Evolutionary conservation across 2,329 filamentous ascomycete genomes (phyloP), one percentile per base, ranked within the genome.

Genomic region (Ramularia collo-cygni): DNA sequence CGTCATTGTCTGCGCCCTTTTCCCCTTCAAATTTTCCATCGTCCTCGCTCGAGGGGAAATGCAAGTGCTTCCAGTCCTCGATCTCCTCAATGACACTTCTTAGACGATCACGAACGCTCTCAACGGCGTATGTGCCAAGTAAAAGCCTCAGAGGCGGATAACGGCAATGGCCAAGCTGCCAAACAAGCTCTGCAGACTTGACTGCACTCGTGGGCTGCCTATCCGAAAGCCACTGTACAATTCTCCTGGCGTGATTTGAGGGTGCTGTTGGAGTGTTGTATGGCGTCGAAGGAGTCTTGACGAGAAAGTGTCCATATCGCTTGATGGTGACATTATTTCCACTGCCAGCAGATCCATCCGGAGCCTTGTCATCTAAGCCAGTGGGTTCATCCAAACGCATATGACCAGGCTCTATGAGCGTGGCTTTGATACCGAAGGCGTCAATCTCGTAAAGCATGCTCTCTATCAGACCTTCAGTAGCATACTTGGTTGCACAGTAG

Each of bases 381-480:
- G 56, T 60, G 2, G 79, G 77, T 57, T 96, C 89, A 61, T 96
- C 90, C 4, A 89, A 76, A 4, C 89, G 75, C 48, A 95, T 84
- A 50, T 95, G 76, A 0, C 89, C 89, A 1, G 90, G 89, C 57
- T 95, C 87, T 1, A 96, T 89, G 4, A 98, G 74, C 2, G 90
- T 95, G 0, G 86, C 86, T 64, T 93, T 95, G 63, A 96, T 84
- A 59, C 92, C 90, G 65, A 94, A 95, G 0, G 72, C 69, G 49
- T 95, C 89, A 27, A 94, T 82, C 61, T 98, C 92, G 64, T 96
- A 96, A 12, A 95, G 74, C 85, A 98, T 90, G 12, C 86, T 89
- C 64, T 98, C 92, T 53, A 96, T 88, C 38, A 98, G 70, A 0
- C 90, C 92, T 60, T 98, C 92, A 3, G 95, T 87, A 0, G 92